Conservation (phyloP, 2,329 filamentous ascomycete genomes). For the Cryoendolithus antarcticus region DNA sequence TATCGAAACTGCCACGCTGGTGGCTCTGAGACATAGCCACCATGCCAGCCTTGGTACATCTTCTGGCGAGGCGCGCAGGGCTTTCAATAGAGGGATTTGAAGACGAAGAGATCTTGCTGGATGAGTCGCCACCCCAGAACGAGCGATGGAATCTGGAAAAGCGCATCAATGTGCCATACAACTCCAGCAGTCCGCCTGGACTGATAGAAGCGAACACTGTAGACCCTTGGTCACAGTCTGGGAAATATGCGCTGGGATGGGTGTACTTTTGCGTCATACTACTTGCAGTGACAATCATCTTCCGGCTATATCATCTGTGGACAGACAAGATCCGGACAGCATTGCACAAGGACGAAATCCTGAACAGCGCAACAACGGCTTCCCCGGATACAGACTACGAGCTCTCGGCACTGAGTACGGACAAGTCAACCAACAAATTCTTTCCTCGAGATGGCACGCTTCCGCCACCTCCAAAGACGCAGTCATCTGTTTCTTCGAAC, state of each 20-base stretch:
- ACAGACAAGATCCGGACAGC: constrained; percentile 87
- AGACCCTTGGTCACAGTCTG: constrained; percentile 71
- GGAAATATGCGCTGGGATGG: constrained; percentile 78
- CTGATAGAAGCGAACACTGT: constrained; percentile 43
- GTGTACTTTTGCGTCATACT: constrained; percentile 75
- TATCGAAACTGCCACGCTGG: not conserved
- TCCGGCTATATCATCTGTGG: constrained; percentile 79
- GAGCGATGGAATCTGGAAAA: constrained; percentile 12
- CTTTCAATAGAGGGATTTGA: constrained; percentile 13
- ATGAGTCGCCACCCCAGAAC: constrained; percentile 3
- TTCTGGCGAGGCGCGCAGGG: constrained; percentile 17
- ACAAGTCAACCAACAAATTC: constrained; percentile 57
- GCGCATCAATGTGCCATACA: constrained; percentile 45
- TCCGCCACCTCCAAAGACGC: constrained; percentile 46
- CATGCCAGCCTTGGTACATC: constrained; percentile 19
- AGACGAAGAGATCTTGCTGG: constrained; percentile 3
- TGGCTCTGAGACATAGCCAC: not conserved
- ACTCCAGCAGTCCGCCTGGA: constrained; percentile 41
- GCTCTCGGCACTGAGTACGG: constrained; percentile 45
- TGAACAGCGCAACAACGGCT: constrained; percentile 48
- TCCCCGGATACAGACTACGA: constrained; percentile 50
- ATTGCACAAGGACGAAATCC: constrained; percentile 70
- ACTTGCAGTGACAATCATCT: constrained; percentile 51
- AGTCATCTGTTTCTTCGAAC: constrained; percentile 65
- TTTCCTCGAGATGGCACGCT: constrained; percentile 55